Evolutionary conservation across 2,329 filamentous ascomycete genomes (phyloP).

Genomic region (Beauveria sp.): DNA sequence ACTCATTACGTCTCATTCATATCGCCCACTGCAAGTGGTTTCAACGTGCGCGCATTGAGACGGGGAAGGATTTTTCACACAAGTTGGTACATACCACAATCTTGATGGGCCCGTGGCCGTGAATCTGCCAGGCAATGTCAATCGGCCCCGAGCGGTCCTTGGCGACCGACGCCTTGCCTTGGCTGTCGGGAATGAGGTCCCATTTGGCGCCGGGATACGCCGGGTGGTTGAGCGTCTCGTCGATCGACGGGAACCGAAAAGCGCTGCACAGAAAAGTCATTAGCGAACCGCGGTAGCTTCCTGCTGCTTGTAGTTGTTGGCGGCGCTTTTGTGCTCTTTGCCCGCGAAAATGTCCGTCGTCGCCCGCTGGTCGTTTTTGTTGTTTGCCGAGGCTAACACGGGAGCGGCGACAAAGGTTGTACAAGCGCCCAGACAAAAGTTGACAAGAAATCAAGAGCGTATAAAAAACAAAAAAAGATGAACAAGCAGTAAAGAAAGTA

Average conservation of each 20-base stretch:
- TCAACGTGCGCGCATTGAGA: too few relatives aligned
- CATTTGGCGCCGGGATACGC: constrained; percentile 61
- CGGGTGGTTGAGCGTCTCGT: constrained; percentile 55
- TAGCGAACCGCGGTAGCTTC: not conserved
- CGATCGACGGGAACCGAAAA: constrained; percentile 35
- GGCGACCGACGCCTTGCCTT: constrained; percentile 58
- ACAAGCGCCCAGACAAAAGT: not conserved
- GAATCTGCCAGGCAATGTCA: constrained; percentile 70
- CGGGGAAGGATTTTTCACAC: not conserved
- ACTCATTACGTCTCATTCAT: not conserved
- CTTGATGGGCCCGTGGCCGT: constrained; percentile 65
- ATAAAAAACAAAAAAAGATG: not conserved
- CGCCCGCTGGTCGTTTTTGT: not conserved
- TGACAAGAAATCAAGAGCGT: not conserved
- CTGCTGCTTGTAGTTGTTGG: not conserved
- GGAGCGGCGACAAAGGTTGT: not conserved
- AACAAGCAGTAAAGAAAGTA: not conserved
- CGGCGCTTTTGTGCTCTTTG: not conserved
- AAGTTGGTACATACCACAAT: constrained; percentile 54
- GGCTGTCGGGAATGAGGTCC: constrained; percentile 57
- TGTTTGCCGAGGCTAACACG: constrained; percentile 10
- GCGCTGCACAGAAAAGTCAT: constrained; percentile 9
- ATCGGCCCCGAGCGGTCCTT: constrained; percentile 65
- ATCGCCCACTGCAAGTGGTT: too few relatives aligned
- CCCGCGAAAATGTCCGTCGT: not conserved